A percentile compares a stretch with the other conserved stretches of the same genome.
Evolutionary conservation across 2,329 filamentous ascomycete genomes (phyloP).

Genomic region (Sporothrix mexicana): DNA sequence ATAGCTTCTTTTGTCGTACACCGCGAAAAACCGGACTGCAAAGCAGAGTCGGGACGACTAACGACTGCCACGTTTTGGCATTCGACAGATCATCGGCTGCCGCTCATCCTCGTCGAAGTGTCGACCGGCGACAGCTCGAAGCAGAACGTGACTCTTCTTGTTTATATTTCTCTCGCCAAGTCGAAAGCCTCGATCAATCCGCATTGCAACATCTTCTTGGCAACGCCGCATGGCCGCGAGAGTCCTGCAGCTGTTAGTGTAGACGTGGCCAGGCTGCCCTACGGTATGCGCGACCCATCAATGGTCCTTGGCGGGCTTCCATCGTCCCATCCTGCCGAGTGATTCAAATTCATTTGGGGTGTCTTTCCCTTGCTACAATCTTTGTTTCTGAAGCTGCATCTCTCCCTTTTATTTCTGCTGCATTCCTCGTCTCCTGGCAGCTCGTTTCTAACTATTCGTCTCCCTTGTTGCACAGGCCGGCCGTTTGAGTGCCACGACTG

Average conservation of each 20-base stretch:
- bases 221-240: slow-evolving; percentile 29
- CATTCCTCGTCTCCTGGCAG: no score
- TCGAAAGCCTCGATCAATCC: neutral
- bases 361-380: no score
- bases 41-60: neutral
- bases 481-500: slow-evolving; percentile 18
- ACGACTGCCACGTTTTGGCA: slow-evolving; percentile 1
- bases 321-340: neutral
- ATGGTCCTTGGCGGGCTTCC: neutral
- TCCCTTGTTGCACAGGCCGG: slow-evolving; percentile 2
- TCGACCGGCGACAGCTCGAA: neutral
- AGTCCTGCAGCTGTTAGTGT: slow-evolving; percentile 28
- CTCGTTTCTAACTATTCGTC: neutral
- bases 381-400: neutral
- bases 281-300: slow-evolving; percentile 12
- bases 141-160: neutral
- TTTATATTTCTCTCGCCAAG: neutral
- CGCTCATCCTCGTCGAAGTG: neutral
- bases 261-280: slow-evolving; percentile 25
- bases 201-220: neutral
- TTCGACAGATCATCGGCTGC: neutral
- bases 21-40: neutral
- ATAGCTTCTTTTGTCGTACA: neutral
- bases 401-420: neutral
- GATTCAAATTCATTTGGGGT: neutral